A percentile compares a stretch with the other conserved stretches of the same genome.
Evolutionary conservation across 2,329 filamentous ascomycete species (phyloP).

Genomic region (Cytospora mali): DNA sequence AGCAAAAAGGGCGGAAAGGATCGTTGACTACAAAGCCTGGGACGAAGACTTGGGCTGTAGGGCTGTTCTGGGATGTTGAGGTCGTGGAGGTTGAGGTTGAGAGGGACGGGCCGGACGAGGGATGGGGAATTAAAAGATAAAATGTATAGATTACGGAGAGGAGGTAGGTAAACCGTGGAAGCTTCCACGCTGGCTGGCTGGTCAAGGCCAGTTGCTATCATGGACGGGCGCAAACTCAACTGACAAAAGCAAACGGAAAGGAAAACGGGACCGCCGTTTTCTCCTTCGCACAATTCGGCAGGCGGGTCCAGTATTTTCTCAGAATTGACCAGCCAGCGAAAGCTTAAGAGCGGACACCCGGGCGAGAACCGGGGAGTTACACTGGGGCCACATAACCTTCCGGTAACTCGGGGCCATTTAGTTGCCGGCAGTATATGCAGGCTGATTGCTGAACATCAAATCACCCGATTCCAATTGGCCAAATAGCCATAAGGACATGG

Average conservation of each 20-base stretch:
- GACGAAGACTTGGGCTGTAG: background rate
- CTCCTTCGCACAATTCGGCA: background rate
- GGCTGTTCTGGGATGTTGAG: background rate
- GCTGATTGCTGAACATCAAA: constrained; percentile 19
- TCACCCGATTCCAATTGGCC: constrained; percentile 23
- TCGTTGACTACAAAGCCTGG: constrained; percentile 5
- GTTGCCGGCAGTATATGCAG: constrained; percentile 8
- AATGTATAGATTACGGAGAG: constrained; percentile 1
- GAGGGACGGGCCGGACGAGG: background rate
- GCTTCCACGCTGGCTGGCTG: background rate
- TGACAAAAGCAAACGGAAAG: constrained; percentile 16
- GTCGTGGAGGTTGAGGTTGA: constrained; percentile 8
- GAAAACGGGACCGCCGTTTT: constrained; percentile 9
- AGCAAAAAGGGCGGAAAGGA: constrained; percentile 15
- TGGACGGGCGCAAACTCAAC: background rate
- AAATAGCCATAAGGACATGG: background rate
- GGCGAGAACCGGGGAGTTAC: background rate
- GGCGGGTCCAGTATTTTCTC: background rate
- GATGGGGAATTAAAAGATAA: constrained; percentile 25
- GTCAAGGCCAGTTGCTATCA: constrained; percentile 1
- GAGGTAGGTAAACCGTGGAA: background rate
- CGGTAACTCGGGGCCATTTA: constrained; percentile 7
- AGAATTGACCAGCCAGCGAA: background rate
- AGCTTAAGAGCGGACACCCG: constrained; percentile 3
- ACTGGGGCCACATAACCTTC: constrained; percentile 10